Percentiles rank a stretch among this genome's conserved stretches.
These are phyloP conservation scores for Daldinia grandis DNA, from an alignment of 495 filamentous ascomycete genomes.

Conservation along the genomic window DNA sequence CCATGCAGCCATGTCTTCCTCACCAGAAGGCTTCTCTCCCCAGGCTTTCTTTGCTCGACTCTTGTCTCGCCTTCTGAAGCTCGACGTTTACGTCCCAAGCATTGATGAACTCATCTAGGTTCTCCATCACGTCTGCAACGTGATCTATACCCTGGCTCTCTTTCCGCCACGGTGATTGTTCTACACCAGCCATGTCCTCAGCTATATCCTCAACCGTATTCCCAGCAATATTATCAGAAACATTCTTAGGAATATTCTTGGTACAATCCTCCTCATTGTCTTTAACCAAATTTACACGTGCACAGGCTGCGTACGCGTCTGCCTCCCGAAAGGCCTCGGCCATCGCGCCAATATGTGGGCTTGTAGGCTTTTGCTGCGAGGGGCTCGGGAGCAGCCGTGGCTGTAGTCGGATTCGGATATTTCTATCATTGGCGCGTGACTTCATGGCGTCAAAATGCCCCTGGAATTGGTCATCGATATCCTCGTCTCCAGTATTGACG, in stretches of 20 bases:
- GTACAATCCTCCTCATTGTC: neutral
- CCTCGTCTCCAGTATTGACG: slow-evolving; percentile 25
- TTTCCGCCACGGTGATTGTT: slow-evolving; percentile 37
- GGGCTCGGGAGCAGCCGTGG: slow-evolving; percentile 50
- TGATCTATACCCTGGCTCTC: slow-evolving; percentile 47
- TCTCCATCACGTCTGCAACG: slow-evolving; percentile 53
- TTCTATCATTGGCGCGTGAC: slow-evolving; percentile 30
- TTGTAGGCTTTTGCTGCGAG: slow-evolving; percentile 50
- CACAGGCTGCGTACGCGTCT: slow-evolving; percentile 26
- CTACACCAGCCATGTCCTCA: slow-evolving; percentile 13
- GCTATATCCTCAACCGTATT: slow-evolving; percentile 11
- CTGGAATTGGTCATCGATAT: slow-evolving; percentile 33
- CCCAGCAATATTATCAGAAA: too few relatives aligned
- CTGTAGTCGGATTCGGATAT: slow-evolving; percentile 3
- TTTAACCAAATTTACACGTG: neutral
- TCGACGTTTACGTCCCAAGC: slow-evolving; percentile 54
- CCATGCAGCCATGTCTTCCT: neutral
- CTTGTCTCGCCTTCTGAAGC: slow-evolving; percentile 41
- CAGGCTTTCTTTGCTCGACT: slow-evolving; percentile 13
- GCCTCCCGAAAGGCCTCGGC: slow-evolving; percentile 50
- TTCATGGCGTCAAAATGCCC: slow-evolving; percentile 52
- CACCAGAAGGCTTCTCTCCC: neutral
- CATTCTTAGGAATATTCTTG: neutral
- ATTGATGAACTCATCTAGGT: slow-evolving; percentile 54
- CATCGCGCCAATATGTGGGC: slow-evolving; percentile 53